Base-by-base conservation (phyloP, 495 filamentous ascomycete genomes). In the Hyphodiscus hymeniophilus region DNA sequence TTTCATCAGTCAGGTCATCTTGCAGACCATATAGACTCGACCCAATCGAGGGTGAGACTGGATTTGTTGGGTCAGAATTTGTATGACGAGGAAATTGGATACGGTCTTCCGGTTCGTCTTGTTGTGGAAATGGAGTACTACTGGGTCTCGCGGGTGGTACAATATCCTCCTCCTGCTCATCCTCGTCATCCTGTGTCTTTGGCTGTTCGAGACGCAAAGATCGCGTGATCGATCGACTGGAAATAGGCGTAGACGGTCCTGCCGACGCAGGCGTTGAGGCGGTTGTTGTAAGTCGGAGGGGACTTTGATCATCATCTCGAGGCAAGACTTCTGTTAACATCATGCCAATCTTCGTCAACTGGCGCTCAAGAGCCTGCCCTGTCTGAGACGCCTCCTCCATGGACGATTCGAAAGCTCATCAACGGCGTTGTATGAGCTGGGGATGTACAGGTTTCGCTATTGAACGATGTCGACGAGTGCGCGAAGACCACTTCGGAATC, bases 111-210 rank as follows among this genome's bases (percentile, higher is more conserved):
- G 45, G n/a, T 30, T 65, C 59, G 31, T 76, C 72, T 36, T 68
- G 69, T 40, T 78, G 68, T 5, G 73, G 74, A 41, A 78, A 78
- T 1, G 74, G 74, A 3, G 74, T 78, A 57, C 73, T 77, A 50
- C 68, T 76, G 6, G 74, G 74, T 17, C 74, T 64, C 8, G 66
- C 69, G 1, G 73, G 74, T 2, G 72, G 73, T 5, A 73, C 47
- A 53, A 78, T 60, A 15, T 57, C 50, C 20, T 51, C 53, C 8
- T 44, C 42, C 42, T 55, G 47, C n/a, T n/a, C n/a, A n/a, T n/a
- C 16, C 2, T 42, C 40, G 21, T 40, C 10, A 20, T 47, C 47
- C 40, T 46, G 32, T 10, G 10, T 41, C 43, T 57, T 55, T 15
- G 48, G 22, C 11, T 52, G 71, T 42, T 75, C 73, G 32, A 66